Base-by-base conservation (phyloP, 1,284 basidiomycete genomes). In the Apiotrichum veenhuisii region DNA sequence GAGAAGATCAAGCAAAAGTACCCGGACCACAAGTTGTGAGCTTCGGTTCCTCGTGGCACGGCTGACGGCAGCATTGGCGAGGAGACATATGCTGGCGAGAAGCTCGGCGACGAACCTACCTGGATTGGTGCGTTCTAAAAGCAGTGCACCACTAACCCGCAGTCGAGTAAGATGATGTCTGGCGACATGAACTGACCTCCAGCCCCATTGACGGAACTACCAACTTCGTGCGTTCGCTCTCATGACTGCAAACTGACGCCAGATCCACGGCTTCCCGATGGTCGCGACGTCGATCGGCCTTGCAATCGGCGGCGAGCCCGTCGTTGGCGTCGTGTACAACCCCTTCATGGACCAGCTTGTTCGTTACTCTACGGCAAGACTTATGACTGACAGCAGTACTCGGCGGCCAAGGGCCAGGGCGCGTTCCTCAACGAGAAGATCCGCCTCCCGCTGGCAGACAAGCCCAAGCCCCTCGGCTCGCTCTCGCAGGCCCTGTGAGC, bases 281-380 rank as follows among this genome's bases (percentile, higher is more conserved):
- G 88, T 86, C 22, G 91, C 89, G 75, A 89, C 95, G 69, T 95
- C 91, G 20, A 85, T 98, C 56, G 95, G 93, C 2, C 81, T 98
- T 64, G 88, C 95, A 59, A 86, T 89, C 76, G 81, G 87, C 61
- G 85, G 85, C 61, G 80, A 82, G 15, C 90, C 95, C 5, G 83
- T 91, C 8, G 81, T 98, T 22, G 95, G 92, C 0, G 90, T 95
- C 48, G 86, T 94, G 63, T 94, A 86, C 80, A 96, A 95, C 71
- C 94, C 94, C 0, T 94, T 94, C 81, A 82, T 94, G 55, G 84
- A 91, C 67, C 84, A 89, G 61, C 80, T 91, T 47, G 86, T 87
- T 59, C 22, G 27, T 37, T 43, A 23, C 36, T 20, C 37, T 11
- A 14, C 12, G 17, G 25, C 22, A 26, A 33, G 5, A 23, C 20